phyloP scores from a whole-genome alignment of 805 yeast species.

The Zygotorulaspora danielsina region DNA sequence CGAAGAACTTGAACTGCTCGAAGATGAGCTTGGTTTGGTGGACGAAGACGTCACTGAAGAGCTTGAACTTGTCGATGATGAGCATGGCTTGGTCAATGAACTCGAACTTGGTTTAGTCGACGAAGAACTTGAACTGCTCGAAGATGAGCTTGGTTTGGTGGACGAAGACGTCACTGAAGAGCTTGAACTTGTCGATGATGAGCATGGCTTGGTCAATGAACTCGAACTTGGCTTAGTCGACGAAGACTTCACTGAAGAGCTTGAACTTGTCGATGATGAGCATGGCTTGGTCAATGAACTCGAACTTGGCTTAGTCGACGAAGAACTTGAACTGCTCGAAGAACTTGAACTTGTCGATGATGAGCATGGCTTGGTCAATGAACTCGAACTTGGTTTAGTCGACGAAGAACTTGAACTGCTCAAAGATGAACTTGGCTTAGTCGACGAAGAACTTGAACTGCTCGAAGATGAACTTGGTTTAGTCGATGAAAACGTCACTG shows the following conservation, averaged over 20 bases:
- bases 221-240: conserved; percentile 2
- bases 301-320: conserved; percentile 3
- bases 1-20: too few species aligned
- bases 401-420: background rate
- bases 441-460: conserved; percentile 3
- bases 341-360: background rate
- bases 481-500: background rate
- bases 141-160: background rate
- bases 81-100: conserved; percentile 1
- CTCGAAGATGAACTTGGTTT: background rate
- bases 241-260: background rate
- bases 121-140: background rate
- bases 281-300: conserved; percentile 4
- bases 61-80: background rate
- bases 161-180: background rate
- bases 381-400: conserved; percentile 3
- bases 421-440: background rate
- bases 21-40: background rate
- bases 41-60: background rate
- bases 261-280: background rate
- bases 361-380: conserved; percentile 4
- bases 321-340: background rate
- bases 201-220: conserved; percentile 4
- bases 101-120: conserved; percentile 1
- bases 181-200: conserved; percentile 3